Evolutionary conservation across 805 yeast genomes (phyloP).

Genomic region (Wickerhamomyces pijperi): DNA sequence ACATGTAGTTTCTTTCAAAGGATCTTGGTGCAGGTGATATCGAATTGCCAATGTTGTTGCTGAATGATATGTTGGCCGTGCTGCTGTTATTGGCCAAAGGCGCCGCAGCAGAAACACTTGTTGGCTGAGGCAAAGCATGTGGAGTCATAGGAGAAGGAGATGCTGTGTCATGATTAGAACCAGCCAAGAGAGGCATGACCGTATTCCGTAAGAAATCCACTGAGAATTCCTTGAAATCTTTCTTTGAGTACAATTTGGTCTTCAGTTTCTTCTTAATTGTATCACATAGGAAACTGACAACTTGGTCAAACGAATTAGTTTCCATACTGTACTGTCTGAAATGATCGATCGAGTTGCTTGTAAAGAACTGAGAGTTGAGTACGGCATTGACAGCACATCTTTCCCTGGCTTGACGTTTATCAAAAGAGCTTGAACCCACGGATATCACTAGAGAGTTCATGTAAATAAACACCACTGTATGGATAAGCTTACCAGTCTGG

Average conservation of each 20-base stretch:
- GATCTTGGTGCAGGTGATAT: not conserved
- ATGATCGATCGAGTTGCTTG: not conserved
- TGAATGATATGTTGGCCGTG: not conserved
- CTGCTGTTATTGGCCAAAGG: not conserved
- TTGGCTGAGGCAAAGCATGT: not conserved
- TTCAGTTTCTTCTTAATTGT: not conserved
- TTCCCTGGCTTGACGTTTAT: not conserved
- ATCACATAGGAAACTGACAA: no score
- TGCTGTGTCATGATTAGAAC: no score
- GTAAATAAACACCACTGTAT: not conserved
- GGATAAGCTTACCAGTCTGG: no score
- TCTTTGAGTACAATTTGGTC: not conserved
- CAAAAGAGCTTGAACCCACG: not conserved
- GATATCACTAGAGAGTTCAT: not conserved
- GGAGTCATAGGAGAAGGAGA: not conserved
- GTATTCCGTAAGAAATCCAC: no score
- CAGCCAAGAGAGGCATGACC: not conserved
- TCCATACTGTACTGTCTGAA: not conserved
- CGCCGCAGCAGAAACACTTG: no score
- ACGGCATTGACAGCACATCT: not conserved
- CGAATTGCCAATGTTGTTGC: not conserved
- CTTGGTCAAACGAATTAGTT: not conserved
- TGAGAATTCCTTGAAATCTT: no score
- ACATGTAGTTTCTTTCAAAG: not conserved
- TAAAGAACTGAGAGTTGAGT: not conserved